Evolutionary conservation across 2,329 filamentous ascomycete species (phyloP), one percentile per base, ranked within the genome.

Genomic region (Sclerotinia minor): DNA sequence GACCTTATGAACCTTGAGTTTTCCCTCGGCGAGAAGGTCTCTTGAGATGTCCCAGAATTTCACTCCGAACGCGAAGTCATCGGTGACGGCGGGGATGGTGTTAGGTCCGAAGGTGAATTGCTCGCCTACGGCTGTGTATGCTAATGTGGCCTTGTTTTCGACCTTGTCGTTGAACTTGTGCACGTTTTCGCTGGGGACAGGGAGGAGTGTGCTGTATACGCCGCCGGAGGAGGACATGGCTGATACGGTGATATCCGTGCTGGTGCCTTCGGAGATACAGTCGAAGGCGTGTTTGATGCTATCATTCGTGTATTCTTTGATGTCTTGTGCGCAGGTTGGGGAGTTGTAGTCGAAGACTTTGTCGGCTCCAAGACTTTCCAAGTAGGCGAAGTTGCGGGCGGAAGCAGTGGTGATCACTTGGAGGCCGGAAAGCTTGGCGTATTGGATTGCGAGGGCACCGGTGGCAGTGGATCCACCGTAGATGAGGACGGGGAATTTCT

Each of bases 391-490:
- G 74, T 84, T 85, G 64, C 76, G 78, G 1, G 81, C 78, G 1
- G 81, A 83, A 67, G 80, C 80, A 21, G 81, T 83, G 8, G 81
- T 78, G 58, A 83, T 75, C 53, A 84, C 82, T 50, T 67, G 67
- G 5, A 72, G 57, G 26, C 76, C 76, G 13, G 75, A 76, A 69
- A 83, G 76, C 68, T 82, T 81, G 9, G 81, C 82, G 68, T 77
- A 83, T 71, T 84, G 83, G 38, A 85, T 79, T 8, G 82, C 83
- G 4, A 84, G 76, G 1, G 79, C 78, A 2, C 83, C 83, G 0
- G 83, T 84, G 24, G 83, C 83, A 2, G 82, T 83, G 50, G 80
- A 82, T 11, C 80, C 83, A 57, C 82, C 83, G 69, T 84, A 84
- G 65, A 85, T 81, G 17, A 85, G 73, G 24, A 85, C 72, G 0